These are phyloP conservation scores for Annulohypoxylon maeteangense DNA, from an alignment of 495 filamentous ascomycete species.

Conservation along the genomic window DNA sequence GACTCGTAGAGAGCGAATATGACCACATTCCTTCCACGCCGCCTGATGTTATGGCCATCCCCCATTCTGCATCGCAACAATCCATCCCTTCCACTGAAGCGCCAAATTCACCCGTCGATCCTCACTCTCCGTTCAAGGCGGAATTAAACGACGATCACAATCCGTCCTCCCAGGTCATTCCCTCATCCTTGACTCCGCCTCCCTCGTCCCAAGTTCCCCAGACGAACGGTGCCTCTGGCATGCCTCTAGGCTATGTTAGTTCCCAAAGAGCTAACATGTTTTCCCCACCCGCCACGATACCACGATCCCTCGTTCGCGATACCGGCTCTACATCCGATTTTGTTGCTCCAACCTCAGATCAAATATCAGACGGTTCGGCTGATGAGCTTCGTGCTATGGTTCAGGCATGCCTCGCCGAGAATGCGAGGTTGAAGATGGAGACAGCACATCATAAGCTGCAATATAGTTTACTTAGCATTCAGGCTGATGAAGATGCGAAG, in stretches of 20 bases:
- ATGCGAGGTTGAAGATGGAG: conserved; percentile 76
- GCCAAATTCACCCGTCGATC: conserved; percentile 54
- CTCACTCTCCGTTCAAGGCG: conserved; percentile 50
- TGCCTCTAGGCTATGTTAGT: conserved; percentile 58
- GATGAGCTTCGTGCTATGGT: conserved; percentile 67
- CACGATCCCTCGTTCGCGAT: conserved; percentile 62
- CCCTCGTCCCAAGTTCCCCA: conserved; percentile 74
- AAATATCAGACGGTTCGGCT: conserved; percentile 70
- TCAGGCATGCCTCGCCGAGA: conserved; percentile 63
- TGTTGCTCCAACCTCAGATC: conserved; percentile 67
- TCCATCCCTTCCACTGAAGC: conserved; percentile 59
- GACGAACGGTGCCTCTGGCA: conserved; percentile 46
- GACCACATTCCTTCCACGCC: conserved; percentile 56
- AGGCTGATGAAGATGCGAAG: conserved; percentile 86
- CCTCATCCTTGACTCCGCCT: conserved; percentile 74
- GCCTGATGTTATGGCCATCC: conserved; percentile 47
- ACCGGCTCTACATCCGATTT: conserved; percentile 61
- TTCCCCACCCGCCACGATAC: conserved; percentile 66
- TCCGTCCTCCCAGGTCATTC: conserved; percentile 50
- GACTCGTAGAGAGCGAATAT: conserved; percentile 41
- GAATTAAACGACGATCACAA: conserved; percentile 54
- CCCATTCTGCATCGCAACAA: conserved; percentile 50
- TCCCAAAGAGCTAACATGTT: conserved; percentile 56
- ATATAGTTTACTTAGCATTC: conserved; percentile 85
- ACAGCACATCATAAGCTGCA: conserved; percentile 93